These are phyloP conservation scores for Russula emetica DNA, from an alignment of 768 basidiomycete species.

Conservation along the genomic window DNA sequence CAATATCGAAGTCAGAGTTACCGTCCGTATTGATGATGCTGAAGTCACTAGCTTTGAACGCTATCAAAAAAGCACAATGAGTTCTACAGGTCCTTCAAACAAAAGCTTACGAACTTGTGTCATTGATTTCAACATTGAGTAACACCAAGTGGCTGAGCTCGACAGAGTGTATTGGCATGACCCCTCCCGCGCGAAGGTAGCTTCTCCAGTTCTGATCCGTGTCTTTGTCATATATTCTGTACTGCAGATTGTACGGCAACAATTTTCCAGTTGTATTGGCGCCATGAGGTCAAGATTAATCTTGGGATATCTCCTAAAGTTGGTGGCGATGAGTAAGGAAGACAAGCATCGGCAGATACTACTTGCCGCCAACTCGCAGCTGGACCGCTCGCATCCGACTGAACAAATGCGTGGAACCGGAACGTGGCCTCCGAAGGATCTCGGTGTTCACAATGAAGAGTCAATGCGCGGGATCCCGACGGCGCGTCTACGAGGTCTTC, in stretches of 20 bases:
- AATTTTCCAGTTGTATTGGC: slow-evolving; percentile 95
- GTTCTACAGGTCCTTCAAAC: not conserved
- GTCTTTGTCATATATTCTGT: slow-evolving; percentile 96
- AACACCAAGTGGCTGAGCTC: slow-evolving; percentile 87
- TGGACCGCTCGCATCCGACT: slow-evolving; percentile 59
- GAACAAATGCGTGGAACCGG: slow-evolving; percentile 88
- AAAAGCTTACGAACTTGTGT: slow-evolving; percentile 60
- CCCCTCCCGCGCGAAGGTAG: slow-evolving; percentile 86
- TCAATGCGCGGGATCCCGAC: slow-evolving; percentile 44
- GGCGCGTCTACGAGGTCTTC: slow-evolving; percentile 74
- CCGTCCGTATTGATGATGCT: slow-evolving; percentile 95
- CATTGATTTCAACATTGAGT: slow-evolving; percentile 85
- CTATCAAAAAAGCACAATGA: slow-evolving; percentile 38
- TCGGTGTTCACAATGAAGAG: slow-evolving; percentile 79
- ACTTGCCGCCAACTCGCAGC: slow-evolving; percentile 23
- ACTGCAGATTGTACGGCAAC: slow-evolving; percentile 89
- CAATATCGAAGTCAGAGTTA: slow-evolving; percentile 83
- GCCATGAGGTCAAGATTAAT: slow-evolving; percentile 84
- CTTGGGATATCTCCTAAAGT: slow-evolving; percentile 71
- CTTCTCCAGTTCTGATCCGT: slow-evolving; percentile 92
- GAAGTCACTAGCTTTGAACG: slow-evolving; percentile 91
- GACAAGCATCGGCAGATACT: not conserved
- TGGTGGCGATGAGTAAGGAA: not conserved
- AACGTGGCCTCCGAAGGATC: slow-evolving; percentile 83
- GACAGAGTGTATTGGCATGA: slow-evolving; percentile 95